Conservation (phyloP, 176 grass and related monocot species). For the Pontederia paniculata region DNA sequence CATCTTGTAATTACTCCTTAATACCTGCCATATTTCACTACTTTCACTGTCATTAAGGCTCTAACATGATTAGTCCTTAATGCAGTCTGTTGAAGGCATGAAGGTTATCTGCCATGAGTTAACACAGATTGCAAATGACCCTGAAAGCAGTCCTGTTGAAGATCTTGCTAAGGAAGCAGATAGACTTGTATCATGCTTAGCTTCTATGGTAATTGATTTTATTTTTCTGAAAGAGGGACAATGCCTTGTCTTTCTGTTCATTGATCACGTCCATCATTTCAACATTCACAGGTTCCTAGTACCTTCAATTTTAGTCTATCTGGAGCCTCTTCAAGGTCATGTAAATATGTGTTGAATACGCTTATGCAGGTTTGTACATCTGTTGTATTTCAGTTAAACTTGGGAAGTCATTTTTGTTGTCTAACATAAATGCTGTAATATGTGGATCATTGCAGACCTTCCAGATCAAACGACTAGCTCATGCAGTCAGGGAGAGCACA, state of each 20-base stretch:
- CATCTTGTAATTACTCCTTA: no score
- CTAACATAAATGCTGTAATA: conserved; percentile 3
- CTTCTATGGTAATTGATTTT: conserved; percentile 57
- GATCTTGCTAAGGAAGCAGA: conserved; percentile 91
- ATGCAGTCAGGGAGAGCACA: conserved; percentile 83
- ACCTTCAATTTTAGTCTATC: conserved; percentile 96
- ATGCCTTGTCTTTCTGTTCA: conserved; percentile 1
- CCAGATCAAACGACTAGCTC: conserved; percentile 89
- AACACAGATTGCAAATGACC: conserved; percentile 52
- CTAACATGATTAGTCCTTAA: conserved; percentile 1
- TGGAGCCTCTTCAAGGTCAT: conserved; percentile 94
- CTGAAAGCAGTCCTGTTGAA: conserved; percentile 59
- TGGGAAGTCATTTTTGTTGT: neutral
- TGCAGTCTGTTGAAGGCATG: conserved; percentile 99
- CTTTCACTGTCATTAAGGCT: no score
- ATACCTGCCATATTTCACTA: no score
- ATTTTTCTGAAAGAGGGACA: conserved; percentile 1
- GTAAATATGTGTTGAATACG: conserved; percentile 98
- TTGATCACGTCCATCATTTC: neutral
- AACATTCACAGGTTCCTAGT: conserved; percentile 61
- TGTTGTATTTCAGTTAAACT: neutral
- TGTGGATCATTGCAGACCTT: conserved; percentile 45
- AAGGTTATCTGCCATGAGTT: conserved; percentile 97
- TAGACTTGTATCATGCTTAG: conserved; percentile 82
- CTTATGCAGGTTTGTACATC: conserved; percentile 68